Conservation (phyloP, 805 yeast species). For the Cyberlindnera xishuangbannaensis region DNA sequence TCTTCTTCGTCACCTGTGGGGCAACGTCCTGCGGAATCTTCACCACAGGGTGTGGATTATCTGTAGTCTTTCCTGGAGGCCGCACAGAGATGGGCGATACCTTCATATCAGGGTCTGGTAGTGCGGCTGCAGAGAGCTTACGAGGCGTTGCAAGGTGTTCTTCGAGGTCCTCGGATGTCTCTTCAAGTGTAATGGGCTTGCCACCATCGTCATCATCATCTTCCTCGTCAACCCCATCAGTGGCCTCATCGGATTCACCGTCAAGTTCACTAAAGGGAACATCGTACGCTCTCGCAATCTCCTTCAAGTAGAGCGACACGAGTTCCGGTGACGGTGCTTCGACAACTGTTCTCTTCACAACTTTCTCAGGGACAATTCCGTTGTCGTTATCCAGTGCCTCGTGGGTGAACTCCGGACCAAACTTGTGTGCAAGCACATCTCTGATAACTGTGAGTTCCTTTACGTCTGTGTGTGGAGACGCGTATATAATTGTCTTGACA, state of each 20-base stretch:
- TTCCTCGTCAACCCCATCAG: slow-evolving; percentile 9
- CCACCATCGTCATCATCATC: slow-evolving; percentile 28
- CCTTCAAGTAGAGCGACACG: slow-evolving; percentile 65
- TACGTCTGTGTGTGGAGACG: slow-evolving; percentile 69
- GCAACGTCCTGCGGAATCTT: slow-evolving; percentile 37
- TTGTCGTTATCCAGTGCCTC: slow-evolving; percentile 46
- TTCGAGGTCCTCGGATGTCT: slow-evolving; percentile 24
- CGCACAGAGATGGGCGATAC: slow-evolving; percentile 37
- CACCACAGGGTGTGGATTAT: slow-evolving; percentile 32
- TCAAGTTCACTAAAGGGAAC: slow-evolving; percentile 63
- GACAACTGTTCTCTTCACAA: slow-evolving; percentile 54
- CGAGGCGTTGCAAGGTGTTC: slow-evolving; percentile 20
- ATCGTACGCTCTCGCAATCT: slow-evolving; percentile 74
- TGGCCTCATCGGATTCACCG: slow-evolving; percentile 22
- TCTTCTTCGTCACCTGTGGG: slow-evolving; percentile 28
- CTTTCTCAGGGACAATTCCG: slow-evolving; percentile 59
- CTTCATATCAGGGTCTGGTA: slow-evolving; percentile 15
- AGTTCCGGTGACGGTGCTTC: slow-evolving; percentile 62
- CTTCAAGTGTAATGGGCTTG: slow-evolving; percentile 33
- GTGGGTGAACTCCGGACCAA: slow-evolving; percentile 56
- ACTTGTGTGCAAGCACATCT: slow-evolving; percentile 56
- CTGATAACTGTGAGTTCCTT: slow-evolving; percentile 60
- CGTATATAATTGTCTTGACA: slow-evolving; percentile 58
- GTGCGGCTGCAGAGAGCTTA: slow-evolving; percentile 15
- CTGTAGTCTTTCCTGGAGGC: slow-evolving; percentile 37